These are phyloP conservation scores for Hemisphaericaspora subhashii DNA, from an alignment of 1,139 yeast species.

Conservation along the genomic window DNA sequence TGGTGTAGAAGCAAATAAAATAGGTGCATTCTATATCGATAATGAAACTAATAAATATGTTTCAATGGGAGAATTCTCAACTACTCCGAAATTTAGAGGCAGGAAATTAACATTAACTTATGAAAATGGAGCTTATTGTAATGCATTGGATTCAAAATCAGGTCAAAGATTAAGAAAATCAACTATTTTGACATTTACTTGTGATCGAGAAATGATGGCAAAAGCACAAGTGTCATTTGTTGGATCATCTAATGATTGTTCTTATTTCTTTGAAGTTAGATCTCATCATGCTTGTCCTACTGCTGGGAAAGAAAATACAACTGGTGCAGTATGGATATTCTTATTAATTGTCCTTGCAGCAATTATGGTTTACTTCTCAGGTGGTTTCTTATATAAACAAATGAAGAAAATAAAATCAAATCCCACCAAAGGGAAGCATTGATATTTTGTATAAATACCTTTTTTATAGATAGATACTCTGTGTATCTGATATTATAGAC, in stretches of 20 bases:
- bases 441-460: background rate
- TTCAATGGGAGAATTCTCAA: constrained; percentile 66
- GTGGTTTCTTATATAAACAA: constrained; percentile 50
- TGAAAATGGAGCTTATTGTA: constrained; percentile 70
- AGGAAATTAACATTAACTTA: constrained; percentile 71
- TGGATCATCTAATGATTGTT: constrained; percentile 74
- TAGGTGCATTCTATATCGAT: constrained; percentile 71
- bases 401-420: constrained; percentile 9
- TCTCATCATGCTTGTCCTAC: constrained; percentile 90
- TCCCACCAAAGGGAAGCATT: background rate
- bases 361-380: constrained; percentile 53
- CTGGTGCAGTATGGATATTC: constrained; percentile 62
- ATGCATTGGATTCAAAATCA: constrained; percentile 28
- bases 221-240: constrained; percentile 70
- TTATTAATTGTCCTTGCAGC: constrained; percentile 55
- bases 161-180: constrained; percentile 56
- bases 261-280: constrained; percentile 80
- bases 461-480: background rate
- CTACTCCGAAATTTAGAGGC: constrained; percentile 68
- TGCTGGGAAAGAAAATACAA: constrained; percentile 56
- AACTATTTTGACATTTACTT: constrained; percentile 69
- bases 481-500: too few species aligned
- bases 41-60: constrained; percentile 46
- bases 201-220: constrained; percentile 72
- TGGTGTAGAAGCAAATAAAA: constrained; percentile 46